Evolutionary conservation across 371 early-diverging fungal species (phyloP).

Genomic region (Gilbertella persicaria): DNA sequence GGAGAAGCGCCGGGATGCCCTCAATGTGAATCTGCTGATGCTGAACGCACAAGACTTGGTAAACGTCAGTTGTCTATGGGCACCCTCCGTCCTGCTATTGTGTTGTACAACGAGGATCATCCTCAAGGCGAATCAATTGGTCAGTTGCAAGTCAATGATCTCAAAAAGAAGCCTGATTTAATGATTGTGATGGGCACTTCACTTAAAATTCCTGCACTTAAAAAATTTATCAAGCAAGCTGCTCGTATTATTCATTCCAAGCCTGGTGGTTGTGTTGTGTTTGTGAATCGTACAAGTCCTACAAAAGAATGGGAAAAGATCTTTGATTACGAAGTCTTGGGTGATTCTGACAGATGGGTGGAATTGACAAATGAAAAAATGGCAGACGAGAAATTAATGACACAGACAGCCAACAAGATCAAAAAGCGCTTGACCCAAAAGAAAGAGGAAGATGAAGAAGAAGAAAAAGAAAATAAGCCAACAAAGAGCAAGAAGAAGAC

Average conservation of each 20-base stretch:
- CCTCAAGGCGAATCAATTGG: slow-evolving; percentile 88
- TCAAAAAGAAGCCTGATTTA: slow-evolving; percentile 80
- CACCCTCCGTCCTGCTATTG: slow-evolving; percentile 91
- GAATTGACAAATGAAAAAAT: slow-evolving; percentile 22
- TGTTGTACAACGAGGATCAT: slow-evolving; percentile 97
- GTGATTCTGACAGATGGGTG: slow-evolving; percentile 78
- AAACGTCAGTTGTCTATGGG: slow-evolving; percentile 83
- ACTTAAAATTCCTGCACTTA: slow-evolving; percentile 93
- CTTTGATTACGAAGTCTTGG: slow-evolving; percentile 87
- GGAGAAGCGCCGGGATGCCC: slow-evolving; percentile 83
- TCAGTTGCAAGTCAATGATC: slow-evolving; percentile 62
- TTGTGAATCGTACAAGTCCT: slow-evolving; percentile 65
- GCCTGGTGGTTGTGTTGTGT: slow-evolving; percentile 57
- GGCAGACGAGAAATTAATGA: slow-evolving; percentile 22
- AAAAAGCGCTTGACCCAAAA: neutral
- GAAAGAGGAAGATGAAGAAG: slow-evolving; percentile 26
- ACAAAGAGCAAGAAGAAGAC: slow-evolving; percentile 19
- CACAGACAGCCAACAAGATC: slow-evolving; percentile 2
- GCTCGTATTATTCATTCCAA: slow-evolving; percentile 67
- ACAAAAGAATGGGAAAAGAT: slow-evolving; percentile 83
- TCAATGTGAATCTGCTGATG: slow-evolving; percentile 63
- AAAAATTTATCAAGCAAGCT: slow-evolving; percentile 85
- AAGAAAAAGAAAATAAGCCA: slow-evolving; percentile 29
- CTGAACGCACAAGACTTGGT: slow-evolving; percentile 64
- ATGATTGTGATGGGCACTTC: slow-evolving; percentile 98